Base-by-base conservation (phyloP, 306 rosid genomes). In the Myrica gale region DNA sequence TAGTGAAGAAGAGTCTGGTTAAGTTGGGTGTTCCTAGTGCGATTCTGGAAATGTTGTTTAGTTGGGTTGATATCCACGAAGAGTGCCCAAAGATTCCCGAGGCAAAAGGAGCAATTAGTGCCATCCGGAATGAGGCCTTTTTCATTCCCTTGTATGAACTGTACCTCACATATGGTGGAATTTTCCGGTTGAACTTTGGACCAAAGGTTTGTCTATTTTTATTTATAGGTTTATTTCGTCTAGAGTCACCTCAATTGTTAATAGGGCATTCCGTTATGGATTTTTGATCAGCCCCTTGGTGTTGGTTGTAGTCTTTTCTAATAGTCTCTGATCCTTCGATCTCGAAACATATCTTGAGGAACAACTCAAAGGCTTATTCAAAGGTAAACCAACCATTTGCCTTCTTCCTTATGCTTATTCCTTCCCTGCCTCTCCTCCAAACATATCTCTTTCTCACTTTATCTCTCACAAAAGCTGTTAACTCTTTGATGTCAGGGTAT, bases 291-390 rank as follows among this genome's bases (percentile, higher is more conserved):
- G 46, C 45, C 48, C 39, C 16, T 69, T 67, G 42, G 45, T 82
- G 10, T 53, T 74, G 63, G 44, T 39, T 88, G 88, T 96, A 95
- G 99, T 89, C 97, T 9, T 95, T 95, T 86, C 72, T 95, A 48
- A 90, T 95, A 75, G 99, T 92, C 72, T 95, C 99, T 2, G 97
- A 95, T 89, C 99, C 99, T 10, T 80, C 97, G 71, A 95, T 95
- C 78, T 91, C 97, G 32, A 95, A 87, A 77, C 97, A 85, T 82
- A 90, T 95, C 81, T 86, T 95, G 83, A 90, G 71, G 83, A 93
- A 92, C 74, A 95, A 95, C 82, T 74, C 99, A 74, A 95, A 92
- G 92, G 94, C 88, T 58, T 95, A 95, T 84, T 95, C 99, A 37
- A 95, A 95, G 96, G 99, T 95, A 82, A 79, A 68, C 61, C 69